These are phyloP conservation scores for Quercus rubra DNA, from an alignment of 306 rosid genomes.

Conservation along the genomic window DNA sequence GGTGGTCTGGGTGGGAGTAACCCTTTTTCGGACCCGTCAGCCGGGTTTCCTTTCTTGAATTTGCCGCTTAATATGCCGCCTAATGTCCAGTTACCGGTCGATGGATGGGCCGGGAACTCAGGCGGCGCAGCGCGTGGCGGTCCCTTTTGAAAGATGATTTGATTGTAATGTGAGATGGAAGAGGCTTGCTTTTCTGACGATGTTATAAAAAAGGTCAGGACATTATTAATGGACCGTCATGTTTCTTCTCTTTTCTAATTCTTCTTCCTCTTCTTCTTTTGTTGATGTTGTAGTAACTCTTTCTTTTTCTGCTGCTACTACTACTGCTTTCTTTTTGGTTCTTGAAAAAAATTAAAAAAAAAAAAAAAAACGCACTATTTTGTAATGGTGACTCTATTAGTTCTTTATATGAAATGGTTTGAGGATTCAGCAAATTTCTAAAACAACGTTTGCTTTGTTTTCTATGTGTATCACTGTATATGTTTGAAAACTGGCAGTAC, in stretches of 20 bases:
- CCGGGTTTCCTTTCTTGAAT: slow-evolving; percentile 75
- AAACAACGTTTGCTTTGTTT: not conserved
- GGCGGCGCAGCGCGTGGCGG: slow-evolving; percentile 21
- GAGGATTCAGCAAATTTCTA: slow-evolving; percentile 21
- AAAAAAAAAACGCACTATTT: not conserved
- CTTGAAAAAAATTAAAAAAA: not conserved
- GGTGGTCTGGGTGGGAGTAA: slow-evolving; percentile 23
- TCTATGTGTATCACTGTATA: not conserved
- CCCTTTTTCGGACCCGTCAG: slow-evolving; percentile 60
- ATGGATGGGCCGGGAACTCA: slow-evolving; percentile 55
- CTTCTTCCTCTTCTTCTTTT: slow-evolving; percentile 1
- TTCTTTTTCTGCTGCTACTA: not conserved
- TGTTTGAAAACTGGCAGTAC: not conserved
- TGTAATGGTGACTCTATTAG: slow-evolving; percentile 8
- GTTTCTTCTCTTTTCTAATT: not conserved
- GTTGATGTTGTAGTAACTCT: slow-evolving; percentile 18
- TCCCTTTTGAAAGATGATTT: slow-evolving; percentile 29
- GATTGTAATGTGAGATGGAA: slow-evolving; percentile 9
- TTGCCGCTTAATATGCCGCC: slow-evolving; percentile 87
- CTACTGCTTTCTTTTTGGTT: slow-evolving; percentile 1
- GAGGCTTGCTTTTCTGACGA: slow-evolving; percentile 1
- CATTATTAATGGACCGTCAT: slow-evolving; percentile 29
- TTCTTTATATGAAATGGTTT: slow-evolving; percentile 18
- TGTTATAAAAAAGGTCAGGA: slow-evolving; percentile 48
- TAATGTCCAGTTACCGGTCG: slow-evolving; percentile 73